phyloP scores from a whole-genome alignment of 1,284 basidiomycete genomes.

The Ganoderma lingzhi region DNA sequence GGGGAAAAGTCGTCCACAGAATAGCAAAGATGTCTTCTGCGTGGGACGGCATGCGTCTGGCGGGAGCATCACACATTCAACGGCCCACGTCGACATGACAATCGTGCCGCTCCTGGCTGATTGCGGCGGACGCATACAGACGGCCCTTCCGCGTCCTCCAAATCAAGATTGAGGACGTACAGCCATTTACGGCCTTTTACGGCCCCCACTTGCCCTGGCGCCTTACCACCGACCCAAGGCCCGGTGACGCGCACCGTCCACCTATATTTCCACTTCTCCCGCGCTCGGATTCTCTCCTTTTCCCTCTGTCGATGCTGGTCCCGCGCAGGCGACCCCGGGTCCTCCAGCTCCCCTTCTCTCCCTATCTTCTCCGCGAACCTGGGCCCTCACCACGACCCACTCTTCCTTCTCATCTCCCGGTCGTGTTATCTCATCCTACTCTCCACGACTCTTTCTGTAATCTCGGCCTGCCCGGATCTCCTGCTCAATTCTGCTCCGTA shows the following conservation, averaged over 20 bases:
- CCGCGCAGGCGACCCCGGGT: constrained; percentile 25
- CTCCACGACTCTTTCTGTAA: neutral
- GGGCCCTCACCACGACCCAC: neutral
- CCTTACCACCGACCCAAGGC: constrained; percentile 25
- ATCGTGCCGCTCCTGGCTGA: constrained; percentile 28
- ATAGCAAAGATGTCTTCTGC: neutral
- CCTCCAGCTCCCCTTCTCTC: constrained; percentile 17
- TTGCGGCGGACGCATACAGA: constrained; percentile 12
- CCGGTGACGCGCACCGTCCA: constrained; percentile 29
- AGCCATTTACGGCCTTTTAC: constrained; percentile 21
- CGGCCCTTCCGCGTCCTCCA: constrained; percentile 4
- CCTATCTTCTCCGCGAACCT: constrained; percentile 6
- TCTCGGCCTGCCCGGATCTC: constrained; percentile 9
- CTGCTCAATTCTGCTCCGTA: neutral
- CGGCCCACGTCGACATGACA: constrained; percentile 33
- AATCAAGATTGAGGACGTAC: constrained; percentile 27
- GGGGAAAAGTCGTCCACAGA: neutral
- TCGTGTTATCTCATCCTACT: neutral
- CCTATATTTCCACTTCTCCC: constrained; percentile 30
- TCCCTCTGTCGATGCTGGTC: constrained; percentile 31
- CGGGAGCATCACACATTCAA: constrained; percentile 21
- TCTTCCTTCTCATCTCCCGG: constrained; percentile 4
- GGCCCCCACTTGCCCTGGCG: constrained; percentile 19
- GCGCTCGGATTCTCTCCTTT: constrained; percentile 22
- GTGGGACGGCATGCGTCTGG: constrained; percentile 19